Evolutionary conservation across 2,329 filamentous ascomycete species (phyloP), one percentile per base, ranked within the genome.

Genomic region (Penicillium sp.): DNA sequence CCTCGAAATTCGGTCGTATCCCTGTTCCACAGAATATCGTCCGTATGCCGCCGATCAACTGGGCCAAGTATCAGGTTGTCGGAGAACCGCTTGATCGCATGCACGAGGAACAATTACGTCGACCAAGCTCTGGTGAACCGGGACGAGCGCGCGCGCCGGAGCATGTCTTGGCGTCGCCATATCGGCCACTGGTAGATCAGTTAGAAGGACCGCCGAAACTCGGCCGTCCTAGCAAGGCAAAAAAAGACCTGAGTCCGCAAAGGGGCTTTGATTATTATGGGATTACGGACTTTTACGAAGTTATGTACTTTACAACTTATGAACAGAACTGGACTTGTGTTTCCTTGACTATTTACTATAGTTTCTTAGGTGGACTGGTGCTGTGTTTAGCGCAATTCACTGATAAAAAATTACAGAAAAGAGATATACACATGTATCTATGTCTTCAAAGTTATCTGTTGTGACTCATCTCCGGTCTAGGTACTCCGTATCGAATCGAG

Each of bases 61-160:
- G 93, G 93, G 85, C 87, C 12, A 92, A 96, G 69, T 97, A 97
- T 73, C 90, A 90, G 64, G 82, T 97, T n/a, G 86, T 94, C 3
- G 92, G 91, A 46, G 88, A 90, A 57, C 85, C 90, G 1, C 80
- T 97, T 35, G 91, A 97, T 73, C 89, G 86, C 70, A 79, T 97
- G 60, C 92, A 97, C 71, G 83, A 85, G 48, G 89, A 96, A 68
- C 91, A 97, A 75, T 76, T 86, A 50, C 75, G 78, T 46, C 82
- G 84, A 51, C 91, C 91, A 1, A 70, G 68, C 16, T 56, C 73
- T 8, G 73, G 75, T 10, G 78, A 76, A 67, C 62, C 77, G 64
- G 52, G 71, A 60, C 69, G 68, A 52, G 69, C 71, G 10, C 56
- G 62, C 25, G 77, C 76, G 1, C 77, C 77, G 28, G 80, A 83